A percentile compares a stretch with the other conserved stretches of the same genome.
phyloP scores from a whole-genome alignment of 2,329 filamentous ascomycete species.

The Cladosporium sp. region DNA sequence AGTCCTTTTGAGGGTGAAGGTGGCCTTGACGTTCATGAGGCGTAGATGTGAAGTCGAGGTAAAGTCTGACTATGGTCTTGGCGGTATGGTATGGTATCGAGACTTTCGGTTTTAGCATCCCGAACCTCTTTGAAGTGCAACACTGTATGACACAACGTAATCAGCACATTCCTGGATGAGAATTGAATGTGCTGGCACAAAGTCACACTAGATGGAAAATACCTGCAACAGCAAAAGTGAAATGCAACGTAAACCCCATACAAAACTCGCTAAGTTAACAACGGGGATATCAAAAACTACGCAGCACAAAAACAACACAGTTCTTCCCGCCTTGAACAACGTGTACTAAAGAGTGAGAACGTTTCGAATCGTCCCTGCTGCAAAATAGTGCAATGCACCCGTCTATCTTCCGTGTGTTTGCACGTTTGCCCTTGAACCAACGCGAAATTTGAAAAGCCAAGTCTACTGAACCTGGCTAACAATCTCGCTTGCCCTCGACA shows the following conservation, averaged over 20 bases:
- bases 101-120: background rate
- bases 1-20: background rate
- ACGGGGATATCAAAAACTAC: background rate
- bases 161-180: background rate
- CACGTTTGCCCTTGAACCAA: background rate
- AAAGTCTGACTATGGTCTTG: background rate
- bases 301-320: background rate
- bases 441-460: background rate
- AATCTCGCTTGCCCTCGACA: conserved; percentile 89
- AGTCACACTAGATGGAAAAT: background rate
- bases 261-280: background rate
- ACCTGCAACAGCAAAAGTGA: background rate
- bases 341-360: background rate
- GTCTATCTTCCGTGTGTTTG: conserved; percentile 1
- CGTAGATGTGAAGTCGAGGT: background rate
- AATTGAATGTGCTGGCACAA: background rate
- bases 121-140: background rate
- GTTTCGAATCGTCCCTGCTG: background rate
- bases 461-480: conserved; percentile 71
- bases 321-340: background rate
- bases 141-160: background rate
- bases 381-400: background rate
- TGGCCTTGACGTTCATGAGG: background rate
- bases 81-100: background rate
- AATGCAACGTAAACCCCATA: background rate